Base-by-base conservation (phyloP, 805 yeast species). In the Yamadazyma kitorensis region DNA sequence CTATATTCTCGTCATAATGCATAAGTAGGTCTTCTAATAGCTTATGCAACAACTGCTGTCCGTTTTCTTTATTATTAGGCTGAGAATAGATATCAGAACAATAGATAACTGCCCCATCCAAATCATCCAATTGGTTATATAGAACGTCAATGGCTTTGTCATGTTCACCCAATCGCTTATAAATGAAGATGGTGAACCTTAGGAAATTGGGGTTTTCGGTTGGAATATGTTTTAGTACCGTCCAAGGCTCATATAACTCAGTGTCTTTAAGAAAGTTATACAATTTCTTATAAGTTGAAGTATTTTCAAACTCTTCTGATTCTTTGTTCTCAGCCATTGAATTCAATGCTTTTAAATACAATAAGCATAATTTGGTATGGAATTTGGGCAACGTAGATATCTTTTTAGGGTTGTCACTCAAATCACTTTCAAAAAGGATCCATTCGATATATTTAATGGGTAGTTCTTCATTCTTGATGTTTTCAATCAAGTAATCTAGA, bases 91-190 rank as follows among this genome's bases (percentile, higher is more conserved):
- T 59, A 4, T 61, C 61, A 1, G 71, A 55, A 41, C 93, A 80
- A 47, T 84, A 84, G 3, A 59, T 51, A 40, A 82, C 70, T 0
- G 95, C 84, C n/a, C 64, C 60, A 14, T 57, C 57, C 30, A 75
- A 68, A 49, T 82, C 82, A 3, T 72, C 57, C 28, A 85, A 55
- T 14, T 78, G 77, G 31, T 73, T 67, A 29, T 76, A 77, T 17
- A 79, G 65, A 2, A 86, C 72, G 35, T 76, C 74, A 12, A 91
- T 59, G 0, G 86, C 80, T 31, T 76, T 71, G 8, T 70, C 68
- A 49, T 85, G 86, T 33, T 76, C 76, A 1, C 76, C 79, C 27
- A 83, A 49, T 39, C 76, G 71, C 29, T 71, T 70, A 34, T 82
- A 66, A 2, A 88, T 73, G 29, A 74, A 67, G 0, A 85, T 76